Evolutionary conservation across 2,329 filamentous ascomycete species (phyloP).

Genomic region (Herpotrichia juniperi): DNA sequence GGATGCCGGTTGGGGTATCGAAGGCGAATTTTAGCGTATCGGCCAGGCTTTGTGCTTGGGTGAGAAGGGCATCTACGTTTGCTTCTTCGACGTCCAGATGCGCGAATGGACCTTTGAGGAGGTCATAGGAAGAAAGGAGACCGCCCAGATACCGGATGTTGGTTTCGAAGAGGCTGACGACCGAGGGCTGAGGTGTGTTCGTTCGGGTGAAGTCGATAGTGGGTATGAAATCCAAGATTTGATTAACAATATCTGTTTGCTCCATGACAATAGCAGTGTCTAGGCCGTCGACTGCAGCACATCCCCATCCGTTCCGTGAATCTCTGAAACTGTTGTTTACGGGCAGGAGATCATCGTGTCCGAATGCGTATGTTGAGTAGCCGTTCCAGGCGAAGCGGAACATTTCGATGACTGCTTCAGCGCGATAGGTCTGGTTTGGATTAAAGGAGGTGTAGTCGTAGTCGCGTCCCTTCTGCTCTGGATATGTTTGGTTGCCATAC

Average conservation of each 20-base stretch:
- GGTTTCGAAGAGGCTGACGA: constrained; percentile 46
- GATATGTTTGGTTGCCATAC: constrained; percentile 19
- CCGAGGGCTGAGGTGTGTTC: constrained; percentile 10
- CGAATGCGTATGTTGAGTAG: constrained; percentile 39
- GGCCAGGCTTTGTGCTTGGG: constrained; percentile 69
- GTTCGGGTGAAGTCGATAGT: constrained; percentile 59
- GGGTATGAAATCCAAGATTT: constrained; percentile 57
- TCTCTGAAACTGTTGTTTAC: constrained; percentile 32
- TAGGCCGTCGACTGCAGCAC: constrained; percentile 59
- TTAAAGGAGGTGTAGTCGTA: constrained; percentile 25
- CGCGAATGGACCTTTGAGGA: constrained; percentile 66
- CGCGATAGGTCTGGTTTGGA: constrained; percentile 19
- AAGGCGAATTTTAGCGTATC: constrained; percentile 77
- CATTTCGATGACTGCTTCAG: constrained; percentile 27
- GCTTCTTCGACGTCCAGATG: constrained; percentile 51
- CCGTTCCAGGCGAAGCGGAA: constrained; percentile 43
- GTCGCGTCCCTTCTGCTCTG: constrained; percentile 20
- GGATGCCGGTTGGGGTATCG: constrained; percentile 72
- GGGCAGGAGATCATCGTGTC: constrained; percentile 36
- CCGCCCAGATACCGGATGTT: constrained; percentile 38
- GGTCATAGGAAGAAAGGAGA: constrained; percentile 30
- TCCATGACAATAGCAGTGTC: constrained; percentile 68
- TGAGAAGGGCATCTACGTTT: constrained; percentile 63
- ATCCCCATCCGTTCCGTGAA: constrained; percentile 50
- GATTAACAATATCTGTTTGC: constrained; percentile 59